Evolutionary conservation across 345 rosid genomes (phyloP), one percentile per base, ranked within the genome.

Genomic region (Ceriops zippeliana): DNA sequence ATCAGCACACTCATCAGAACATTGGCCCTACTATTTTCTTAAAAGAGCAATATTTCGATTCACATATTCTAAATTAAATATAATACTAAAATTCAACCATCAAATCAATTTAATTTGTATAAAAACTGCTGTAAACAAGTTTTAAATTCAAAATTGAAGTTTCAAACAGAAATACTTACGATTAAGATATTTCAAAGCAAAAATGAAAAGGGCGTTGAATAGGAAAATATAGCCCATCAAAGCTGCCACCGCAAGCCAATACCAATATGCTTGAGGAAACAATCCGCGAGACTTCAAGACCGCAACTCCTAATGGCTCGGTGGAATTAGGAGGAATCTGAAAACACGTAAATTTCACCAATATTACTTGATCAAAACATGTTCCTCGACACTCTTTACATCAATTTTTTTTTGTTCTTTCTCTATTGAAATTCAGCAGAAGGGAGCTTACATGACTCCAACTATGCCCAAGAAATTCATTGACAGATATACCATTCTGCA

Each of bases 221-320:
- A 91, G 63, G 73, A 86, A 56, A 28, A 78, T 63, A 63, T 73
- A 86, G 72, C 92, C 97, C 21, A 89, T 79, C 70, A 74, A 64
- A 68, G 91, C 95, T 52, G 86, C 95, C 21, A 82, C 75, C 67
- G 91, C 97, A 24, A 91, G 83, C 97, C 96, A 93, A 72, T 91
- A 93, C 95, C 97, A 91, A 70, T 67, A 74, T 58, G 97, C 88
- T 62, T 86, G 82, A 2, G 92, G 76, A 68, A 88, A 86, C 69
- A 91, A 53, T 27, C 91, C 96, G 0, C 92, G 89, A 46, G 89
- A 76, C 79, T 83, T 86, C 76, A 93, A 61, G 78, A 89, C 49
- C 42, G 17, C 7, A 67, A 88, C 89, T 68, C 98, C 98, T 71
- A 93, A 67, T 67, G 98, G 64, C 56, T 88, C 88, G 6, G 78